These are phyloP conservation scores for Myriosclerotinia curreyana DNA, from an alignment of 2,329 filamentous ascomycete genomes.

Conservation along the genomic window DNA sequence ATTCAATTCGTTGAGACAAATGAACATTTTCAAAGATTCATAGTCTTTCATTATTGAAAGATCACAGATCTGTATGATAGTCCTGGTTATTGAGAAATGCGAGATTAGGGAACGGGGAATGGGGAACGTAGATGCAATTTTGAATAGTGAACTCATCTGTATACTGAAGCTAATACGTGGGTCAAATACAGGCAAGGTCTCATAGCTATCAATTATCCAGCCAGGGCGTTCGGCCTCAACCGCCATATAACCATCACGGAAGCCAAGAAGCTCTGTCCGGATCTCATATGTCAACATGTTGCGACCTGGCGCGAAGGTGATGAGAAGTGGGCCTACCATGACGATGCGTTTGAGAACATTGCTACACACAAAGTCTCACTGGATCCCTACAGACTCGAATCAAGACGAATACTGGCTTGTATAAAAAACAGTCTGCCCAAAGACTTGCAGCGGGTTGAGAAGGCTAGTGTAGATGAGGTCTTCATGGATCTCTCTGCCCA, in stretches of 20 bases:
- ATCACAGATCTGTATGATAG: too few relatives aligned
- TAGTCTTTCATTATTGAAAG: too few relatives aligned
- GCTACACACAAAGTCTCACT: slow-evolving; percentile 89
- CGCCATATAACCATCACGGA: slow-evolving; percentile 77
- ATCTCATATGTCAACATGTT: slow-evolving; percentile 84
- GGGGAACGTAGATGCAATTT: not conserved
- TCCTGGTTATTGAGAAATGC: not conserved
- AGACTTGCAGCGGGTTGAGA: slow-evolving; percentile 73
- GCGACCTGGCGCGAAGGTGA: slow-evolving; percentile 94
- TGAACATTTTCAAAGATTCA: too few relatives aligned
- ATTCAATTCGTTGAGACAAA: too few relatives aligned
- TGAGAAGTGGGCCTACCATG: slow-evolving; percentile 84
- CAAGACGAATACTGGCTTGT: slow-evolving; percentile 72
- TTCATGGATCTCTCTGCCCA: slow-evolving; percentile 89
- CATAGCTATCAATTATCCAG: slow-evolving; percentile 95
- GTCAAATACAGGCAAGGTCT: slow-evolving; percentile 66
- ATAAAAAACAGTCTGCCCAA: slow-evolving; percentile 72
- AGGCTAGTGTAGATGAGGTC: slow-evolving; percentile 92
- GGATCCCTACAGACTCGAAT: slow-evolving; percentile 86
- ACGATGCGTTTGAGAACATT: slow-evolving; percentile 76
- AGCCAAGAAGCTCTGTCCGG: slow-evolving; percentile 81
- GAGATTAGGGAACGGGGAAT: not conserved
- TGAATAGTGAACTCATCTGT: not conserved
- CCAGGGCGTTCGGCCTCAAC: slow-evolving; percentile 73
- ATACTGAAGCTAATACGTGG: slow-evolving; percentile 19